phyloP scores from a whole-genome alignment of 2,329 filamentous ascomycete species.

The Ciborinia camelliae region DNA sequence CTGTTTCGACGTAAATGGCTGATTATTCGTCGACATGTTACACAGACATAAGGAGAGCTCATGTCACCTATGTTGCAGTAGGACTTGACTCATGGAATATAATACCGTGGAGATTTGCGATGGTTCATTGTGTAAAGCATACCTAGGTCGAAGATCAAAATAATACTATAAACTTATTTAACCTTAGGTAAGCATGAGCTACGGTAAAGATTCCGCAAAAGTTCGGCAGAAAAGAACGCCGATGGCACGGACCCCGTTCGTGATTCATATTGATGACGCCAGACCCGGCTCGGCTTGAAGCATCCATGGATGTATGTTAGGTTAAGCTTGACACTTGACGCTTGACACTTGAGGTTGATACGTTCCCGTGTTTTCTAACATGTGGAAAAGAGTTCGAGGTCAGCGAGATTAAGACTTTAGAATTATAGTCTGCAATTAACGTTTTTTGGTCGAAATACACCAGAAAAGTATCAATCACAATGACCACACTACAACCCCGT shows the following conservation, averaged over 20 bases:
- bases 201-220: no score
- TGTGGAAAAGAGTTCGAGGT: neutral
- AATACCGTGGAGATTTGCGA: neutral
- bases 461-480: conserved; percentile 40
- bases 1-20: conserved; percentile 22
- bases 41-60: conserved; percentile 33
- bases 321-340: neutral
- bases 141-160: neutral
- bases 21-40: conserved; percentile 33
- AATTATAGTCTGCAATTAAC: neutral
- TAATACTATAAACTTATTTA: neutral
- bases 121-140: neutral
- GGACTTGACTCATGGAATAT: neutral
- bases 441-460: neutral
- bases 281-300: neutral
- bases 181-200: no score
- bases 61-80: conserved; percentile 23
- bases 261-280: neutral
- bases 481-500: conserved; percentile 76
- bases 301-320: no score
- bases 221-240: neutral
- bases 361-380: neutral
- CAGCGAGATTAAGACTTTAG: neutral
- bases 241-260: neutral
- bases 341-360: no score